A percentile compares a stretch with the other conserved stretches of the same genome.
phyloP scores from a whole-genome alignment of 2,329 filamentous ascomycete species.

The Xylariaceae sp. region DNA sequence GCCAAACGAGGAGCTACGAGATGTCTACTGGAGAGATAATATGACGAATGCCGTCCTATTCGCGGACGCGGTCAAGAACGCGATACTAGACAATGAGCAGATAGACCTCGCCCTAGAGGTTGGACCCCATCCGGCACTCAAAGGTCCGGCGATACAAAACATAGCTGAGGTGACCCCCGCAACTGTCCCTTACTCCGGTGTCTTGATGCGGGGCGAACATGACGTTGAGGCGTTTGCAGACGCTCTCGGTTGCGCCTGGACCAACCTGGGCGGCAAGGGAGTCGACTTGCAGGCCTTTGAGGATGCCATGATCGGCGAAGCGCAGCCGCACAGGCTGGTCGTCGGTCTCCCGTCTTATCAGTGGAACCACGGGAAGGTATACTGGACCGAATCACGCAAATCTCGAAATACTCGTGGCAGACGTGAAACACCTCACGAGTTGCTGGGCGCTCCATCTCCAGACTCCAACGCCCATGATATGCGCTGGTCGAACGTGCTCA shows the following conservation, averaged over 20 bases:
- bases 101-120: constrained; percentile 2
- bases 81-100: too few relatives aligned
- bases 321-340: too few relatives aligned
- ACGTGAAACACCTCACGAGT: too few relatives aligned
- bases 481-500: constrained; percentile 13
- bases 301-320: too few relatives aligned
- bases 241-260: constrained; percentile 1
- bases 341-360: too few relatives aligned
- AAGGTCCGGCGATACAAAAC: neutral
- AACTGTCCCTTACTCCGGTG: neutral
- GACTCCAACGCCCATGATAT: constrained; percentile 4
- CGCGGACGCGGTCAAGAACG: too few relatives aligned
- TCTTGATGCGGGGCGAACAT: neutral
- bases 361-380: too few relatives aligned
- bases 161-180: neutral
- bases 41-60: neutral
- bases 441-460: constrained; percentile 4
- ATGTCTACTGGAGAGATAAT: neutral
- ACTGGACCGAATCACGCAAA: too few relatives aligned
- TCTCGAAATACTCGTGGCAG: too few relatives aligned
- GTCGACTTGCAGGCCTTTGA: neutral
- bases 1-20: neutral
- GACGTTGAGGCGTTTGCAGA: neutral
- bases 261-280: neutral
- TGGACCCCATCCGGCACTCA: constrained; percentile 1